phyloP scores from a whole-genome alignment of 495 filamentous ascomycete species.

The Parmelia sp. region DNA sequence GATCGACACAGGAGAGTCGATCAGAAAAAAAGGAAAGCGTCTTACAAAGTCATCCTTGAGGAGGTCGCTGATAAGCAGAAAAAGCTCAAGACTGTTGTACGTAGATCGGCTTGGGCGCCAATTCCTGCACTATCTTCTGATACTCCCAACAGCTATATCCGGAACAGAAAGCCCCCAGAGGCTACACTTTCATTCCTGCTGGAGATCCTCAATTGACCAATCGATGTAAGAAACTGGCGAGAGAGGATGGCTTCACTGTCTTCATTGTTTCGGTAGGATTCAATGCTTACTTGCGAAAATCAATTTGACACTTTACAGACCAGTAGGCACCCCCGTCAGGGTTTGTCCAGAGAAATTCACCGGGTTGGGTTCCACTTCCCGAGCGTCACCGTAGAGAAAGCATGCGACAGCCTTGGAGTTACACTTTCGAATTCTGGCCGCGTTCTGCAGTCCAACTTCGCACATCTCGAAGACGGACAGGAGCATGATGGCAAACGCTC shows the following conservation, averaged over 20 bases:
- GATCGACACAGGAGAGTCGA: conserved; percentile 19
- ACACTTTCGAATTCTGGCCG: conserved; percentile 40
- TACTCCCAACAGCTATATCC: conserved; percentile 41
- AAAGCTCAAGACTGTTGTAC: conserved; percentile 51
- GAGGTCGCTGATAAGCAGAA: conserved; percentile 54
- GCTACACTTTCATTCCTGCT: conserved; percentile 77
- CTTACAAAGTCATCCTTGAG: conserved; percentile 54
- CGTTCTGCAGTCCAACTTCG: conserved; percentile 30
- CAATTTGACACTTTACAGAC: conserved; percentile 31
- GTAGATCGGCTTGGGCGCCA: conserved; percentile 28
- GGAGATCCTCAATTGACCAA: conserved; percentile 70
- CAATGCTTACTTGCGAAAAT: background rate
- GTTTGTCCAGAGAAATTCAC: conserved; percentile 61
- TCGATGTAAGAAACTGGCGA: conserved; percentile 72
- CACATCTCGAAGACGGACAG: conserved; percentile 13
- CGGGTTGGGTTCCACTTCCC: conserved; percentile 77
- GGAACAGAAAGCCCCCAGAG: conserved; percentile 56
- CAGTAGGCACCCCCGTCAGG: conserved; percentile 41
- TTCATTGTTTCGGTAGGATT: conserved; percentile 68
- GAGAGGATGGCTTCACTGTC: conserved; percentile 58
- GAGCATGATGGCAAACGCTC: conserved; percentile 7
- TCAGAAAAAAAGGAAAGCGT: conserved; percentile 39
- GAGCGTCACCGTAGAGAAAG: conserved; percentile 47
- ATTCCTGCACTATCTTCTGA: conserved; percentile 21
- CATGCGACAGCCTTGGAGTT: conserved; percentile 44